Evolutionary conservation across 1,284 basidiomycete species (phyloP).

Genomic region (Moesziomyces aphidis): DNA sequence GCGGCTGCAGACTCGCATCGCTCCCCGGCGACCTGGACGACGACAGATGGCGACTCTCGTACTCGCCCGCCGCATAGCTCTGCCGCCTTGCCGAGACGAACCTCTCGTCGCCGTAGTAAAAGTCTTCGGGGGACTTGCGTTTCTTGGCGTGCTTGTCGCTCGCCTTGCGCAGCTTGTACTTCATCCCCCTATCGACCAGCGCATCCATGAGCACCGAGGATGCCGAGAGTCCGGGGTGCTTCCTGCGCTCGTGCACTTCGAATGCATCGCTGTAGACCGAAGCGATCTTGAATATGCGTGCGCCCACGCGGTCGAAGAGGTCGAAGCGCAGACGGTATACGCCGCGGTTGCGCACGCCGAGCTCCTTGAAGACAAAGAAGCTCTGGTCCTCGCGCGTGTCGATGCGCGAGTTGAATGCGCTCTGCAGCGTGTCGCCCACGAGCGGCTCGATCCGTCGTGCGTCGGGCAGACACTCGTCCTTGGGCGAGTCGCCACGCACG

Average conservation of each 20-base stretch:
- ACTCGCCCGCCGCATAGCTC: conserved; percentile 32
- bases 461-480: conserved; percentile 36
- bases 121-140: conserved; percentile 39
- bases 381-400: conserved; percentile 45
- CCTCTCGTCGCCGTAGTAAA: conserved; percentile 32
- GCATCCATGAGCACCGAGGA: conserved; percentile 38
- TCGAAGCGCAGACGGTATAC: conserved; percentile 53
- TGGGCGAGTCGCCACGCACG: conserved; percentile 20
- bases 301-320: conserved; percentile 38
- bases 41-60: conserved; percentile 3
- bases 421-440: conserved; percentile 42
- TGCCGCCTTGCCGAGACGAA: conserved; percentile 14
- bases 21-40: conserved; percentile 7
- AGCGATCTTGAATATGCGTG: conserved; percentile 34
- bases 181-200: conserved; percentile 41
- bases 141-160: conserved; percentile 39
- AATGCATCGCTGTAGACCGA: conserved; percentile 44
- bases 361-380: conserved; percentile 59
- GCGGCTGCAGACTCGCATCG: conserved; percentile 9
- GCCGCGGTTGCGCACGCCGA: conserved; percentile 47
- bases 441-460: conserved; percentile 29
- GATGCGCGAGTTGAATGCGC: conserved; percentile 43
- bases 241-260: conserved; percentile 39
- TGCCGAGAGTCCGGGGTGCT: conserved; percentile 34
- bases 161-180: conserved; percentile 45